Conservation (phyloP, 371 early-diverging fungal species). For the Chytridium lagenaria region DNA sequence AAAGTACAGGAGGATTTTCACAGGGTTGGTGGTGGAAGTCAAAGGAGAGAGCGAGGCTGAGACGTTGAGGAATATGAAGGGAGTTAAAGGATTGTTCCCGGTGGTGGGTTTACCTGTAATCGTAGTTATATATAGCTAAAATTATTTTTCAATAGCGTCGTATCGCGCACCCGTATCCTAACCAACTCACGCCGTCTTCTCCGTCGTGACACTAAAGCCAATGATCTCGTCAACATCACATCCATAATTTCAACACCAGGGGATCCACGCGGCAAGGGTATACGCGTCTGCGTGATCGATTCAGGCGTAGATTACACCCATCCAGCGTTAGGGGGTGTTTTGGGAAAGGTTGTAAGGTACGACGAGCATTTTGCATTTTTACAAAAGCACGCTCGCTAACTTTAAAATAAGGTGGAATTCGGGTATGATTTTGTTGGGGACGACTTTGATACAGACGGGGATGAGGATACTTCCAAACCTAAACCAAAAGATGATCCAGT, state of each 20-base stretch:
- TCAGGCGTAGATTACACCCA: conserved; percentile 70
- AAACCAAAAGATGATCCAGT: conserved; percentile 59
- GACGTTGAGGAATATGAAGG: conserved; percentile 2
- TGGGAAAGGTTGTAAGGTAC: conserved; percentile 67
- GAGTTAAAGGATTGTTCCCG: neutral
- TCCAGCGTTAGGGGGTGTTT: conserved; percentile 74
- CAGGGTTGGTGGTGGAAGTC: conserved; percentile 11
- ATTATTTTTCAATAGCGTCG: no score
- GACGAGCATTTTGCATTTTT: no score
- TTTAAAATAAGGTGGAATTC: conserved; percentile 58
- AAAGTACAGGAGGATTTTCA: conserved; percentile 10
- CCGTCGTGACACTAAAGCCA: neutral
- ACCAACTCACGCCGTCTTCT: neutral
- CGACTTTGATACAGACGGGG: conserved; percentile 19
- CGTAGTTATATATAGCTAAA: neutral
- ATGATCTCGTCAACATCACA: neutral
- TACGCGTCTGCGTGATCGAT: conserved; percentile 57
- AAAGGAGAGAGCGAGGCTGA: neutral
- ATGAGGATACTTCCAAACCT: no score
- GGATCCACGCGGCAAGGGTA: conserved; percentile 38
- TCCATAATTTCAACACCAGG: neutral
- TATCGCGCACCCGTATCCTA: no score
- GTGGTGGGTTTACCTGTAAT: conserved; percentile 4
- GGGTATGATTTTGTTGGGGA: conserved; percentile 64
- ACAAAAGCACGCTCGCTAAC: no score